phyloP scores from a whole-genome alignment of 768 basidiomycete genomes.

The Mrakia hoshinonis region DNA sequence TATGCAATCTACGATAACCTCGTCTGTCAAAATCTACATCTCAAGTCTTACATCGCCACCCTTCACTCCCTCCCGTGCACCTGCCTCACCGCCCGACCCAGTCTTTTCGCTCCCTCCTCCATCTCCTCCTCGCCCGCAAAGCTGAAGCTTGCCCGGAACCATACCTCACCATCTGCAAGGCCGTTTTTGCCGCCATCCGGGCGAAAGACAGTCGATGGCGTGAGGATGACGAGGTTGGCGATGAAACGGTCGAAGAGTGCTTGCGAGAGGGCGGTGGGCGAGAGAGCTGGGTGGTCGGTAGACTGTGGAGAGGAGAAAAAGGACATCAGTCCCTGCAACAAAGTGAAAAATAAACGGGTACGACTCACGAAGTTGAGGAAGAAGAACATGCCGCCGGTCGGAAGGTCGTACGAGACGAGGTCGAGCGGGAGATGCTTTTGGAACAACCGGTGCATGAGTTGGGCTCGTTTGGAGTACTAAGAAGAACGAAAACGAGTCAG shows the following conservation, averaged over 20 bases:
- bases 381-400: conserved; percentile 25
- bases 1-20: too few species aligned
- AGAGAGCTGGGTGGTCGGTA: conserved; percentile 8
- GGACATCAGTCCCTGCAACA: too few species aligned
- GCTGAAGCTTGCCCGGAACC: conserved; percentile 15
- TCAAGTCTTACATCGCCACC: too few species aligned
- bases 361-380: not conserved
- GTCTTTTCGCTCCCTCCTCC: conserved; percentile 21
- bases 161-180: conserved; percentile 2
- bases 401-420: not conserved
- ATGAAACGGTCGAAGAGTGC: conserved; percentile 19
- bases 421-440: conserved; percentile 22
- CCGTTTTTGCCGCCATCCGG: not conserved
- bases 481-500: not conserved
- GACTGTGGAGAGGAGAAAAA: not conserved
- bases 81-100: conserved; percentile 9
- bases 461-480: conserved; percentile 24
- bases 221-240: conserved; percentile 1
- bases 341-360: too few species aligned
- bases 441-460: conserved; percentile 18
- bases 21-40: too few species aligned
- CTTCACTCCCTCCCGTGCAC: not conserved
- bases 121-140: conserved; percentile 17
- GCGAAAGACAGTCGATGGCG: conserved; percentile 23
- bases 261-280: conserved; percentile 3